Percentiles rank a stretch among this genome's conserved stretches.
These are phyloP conservation scores for Moesziomyces sp. DNA, from an alignment of 1,284 basidiomycete species.

Conservation along the genomic window DNA sequence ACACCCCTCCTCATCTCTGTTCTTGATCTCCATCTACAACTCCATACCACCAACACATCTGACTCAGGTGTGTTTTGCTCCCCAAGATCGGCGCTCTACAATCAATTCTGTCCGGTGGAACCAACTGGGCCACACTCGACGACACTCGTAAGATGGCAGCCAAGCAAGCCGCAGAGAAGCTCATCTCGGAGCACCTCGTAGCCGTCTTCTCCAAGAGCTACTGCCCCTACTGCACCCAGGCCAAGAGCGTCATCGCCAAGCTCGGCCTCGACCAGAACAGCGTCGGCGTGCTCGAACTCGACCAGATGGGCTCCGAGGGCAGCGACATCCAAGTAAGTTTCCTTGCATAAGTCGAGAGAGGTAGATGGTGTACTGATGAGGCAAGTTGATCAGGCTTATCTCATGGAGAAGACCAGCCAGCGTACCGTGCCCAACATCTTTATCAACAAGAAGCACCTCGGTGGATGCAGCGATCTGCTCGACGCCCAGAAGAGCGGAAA, in stretches of 20 bases:
- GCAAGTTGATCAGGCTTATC: constrained; percentile 60
- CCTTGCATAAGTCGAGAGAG: not conserved
- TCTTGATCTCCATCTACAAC: no score
- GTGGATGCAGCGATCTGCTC: constrained; percentile 64
- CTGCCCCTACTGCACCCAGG: constrained; percentile 64
- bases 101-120: constrained; percentile 16
- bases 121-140: constrained; percentile 8
- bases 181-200: constrained; percentile 65
- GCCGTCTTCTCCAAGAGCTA: constrained; percentile 69
- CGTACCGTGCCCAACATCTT: constrained; percentile 70
- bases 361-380: not conserved
- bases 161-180: constrained; percentile 64
- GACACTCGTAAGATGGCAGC: constrained; percentile 60
- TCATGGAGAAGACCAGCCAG: constrained; percentile 69
- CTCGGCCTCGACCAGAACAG: constrained; percentile 61
- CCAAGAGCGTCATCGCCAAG: constrained; percentile 66
- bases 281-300: constrained; percentile 68
- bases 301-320: constrained; percentile 65
- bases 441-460: constrained; percentile 68
- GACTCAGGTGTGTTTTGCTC: not conserved
- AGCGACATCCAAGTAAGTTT: constrained; percentile 55
- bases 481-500: constrained; percentile 61
- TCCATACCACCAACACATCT: not conserved
- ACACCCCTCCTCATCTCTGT: no score
- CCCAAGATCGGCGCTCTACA: constrained; percentile 33